phyloP scores from a whole-genome alignment of 805 yeast genomes.

The Candida dendrica region DNA sequence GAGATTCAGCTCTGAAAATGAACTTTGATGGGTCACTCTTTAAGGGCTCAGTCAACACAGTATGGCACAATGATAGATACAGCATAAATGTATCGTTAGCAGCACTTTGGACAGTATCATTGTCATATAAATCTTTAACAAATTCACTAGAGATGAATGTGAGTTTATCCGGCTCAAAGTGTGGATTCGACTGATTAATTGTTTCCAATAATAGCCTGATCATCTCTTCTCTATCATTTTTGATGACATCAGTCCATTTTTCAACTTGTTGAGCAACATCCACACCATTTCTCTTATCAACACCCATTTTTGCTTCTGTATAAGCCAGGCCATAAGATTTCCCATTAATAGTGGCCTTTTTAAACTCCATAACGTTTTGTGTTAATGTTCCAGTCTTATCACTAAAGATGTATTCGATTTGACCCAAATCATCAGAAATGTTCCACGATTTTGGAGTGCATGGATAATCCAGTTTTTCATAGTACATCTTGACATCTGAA shows the following conservation, averaged over 20 bases:
- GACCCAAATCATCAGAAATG: conserved; percentile 80
- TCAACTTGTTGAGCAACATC: conserved; percentile 56
- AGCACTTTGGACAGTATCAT: conserved; percentile 42
- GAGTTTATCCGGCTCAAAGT: conserved; percentile 45
- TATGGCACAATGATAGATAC: conserved; percentile 69
- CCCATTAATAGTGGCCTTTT: conserved; percentile 72
- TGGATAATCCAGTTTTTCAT: conserved; percentile 63
- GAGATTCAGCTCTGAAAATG: conserved; percentile 72
- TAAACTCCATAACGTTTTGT: conserved; percentile 80
- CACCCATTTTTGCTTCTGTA: conserved; percentile 76
- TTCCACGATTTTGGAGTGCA: conserved; percentile 83
- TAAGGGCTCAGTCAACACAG: conserved; percentile 66
- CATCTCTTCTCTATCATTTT: conserved; percentile 53
- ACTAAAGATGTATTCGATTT: conserved; percentile 75
- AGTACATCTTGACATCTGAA: conserved; percentile 67
- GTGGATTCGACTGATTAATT: conserved; percentile 27
- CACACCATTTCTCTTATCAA: conserved; percentile 67
- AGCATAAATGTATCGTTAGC: conserved; percentile 69
- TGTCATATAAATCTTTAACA: conserved; percentile 42
- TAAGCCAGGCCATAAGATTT: conserved; percentile 69
- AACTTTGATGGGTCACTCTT: conserved; percentile 48
- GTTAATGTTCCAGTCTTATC: conserved; percentile 82
- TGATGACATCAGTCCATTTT: conserved; percentile 43
- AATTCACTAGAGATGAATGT: conserved; percentile 65
- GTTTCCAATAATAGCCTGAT: conserved; percentile 31